Conservation (phyloP, 2,329 filamentous ascomycete species). For the Phaeosphaeriaceae sp. region DNA sequence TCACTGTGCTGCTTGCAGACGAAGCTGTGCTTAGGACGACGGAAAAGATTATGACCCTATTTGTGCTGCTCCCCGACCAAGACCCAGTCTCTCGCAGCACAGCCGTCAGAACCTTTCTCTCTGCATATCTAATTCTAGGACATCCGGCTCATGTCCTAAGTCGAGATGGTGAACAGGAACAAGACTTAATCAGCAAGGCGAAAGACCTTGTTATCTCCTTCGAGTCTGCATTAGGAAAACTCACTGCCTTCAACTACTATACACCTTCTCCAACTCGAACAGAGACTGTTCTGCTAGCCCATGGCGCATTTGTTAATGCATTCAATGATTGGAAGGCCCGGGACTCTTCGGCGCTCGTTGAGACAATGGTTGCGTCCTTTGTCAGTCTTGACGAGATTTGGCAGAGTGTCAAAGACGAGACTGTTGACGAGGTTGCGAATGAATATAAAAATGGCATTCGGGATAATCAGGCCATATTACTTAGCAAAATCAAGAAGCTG, state of each 20-base stretch:
- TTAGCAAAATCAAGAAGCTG: constrained; percentile 79
- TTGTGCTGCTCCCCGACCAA: constrained; percentile 64
- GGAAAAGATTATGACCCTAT: constrained; percentile 70
- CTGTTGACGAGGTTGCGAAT: constrained; percentile 72
- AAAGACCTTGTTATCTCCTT: constrained; percentile 79
- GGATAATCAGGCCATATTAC: constrained; percentile 79
- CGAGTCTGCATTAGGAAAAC: constrained; percentile 71
- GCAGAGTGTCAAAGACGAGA: constrained; percentile 81
- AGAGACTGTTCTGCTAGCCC: constrained; percentile 69
- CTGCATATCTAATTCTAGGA: constrained; percentile 78
- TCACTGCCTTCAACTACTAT: constrained; percentile 71
- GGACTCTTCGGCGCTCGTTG: constrained; percentile 77
- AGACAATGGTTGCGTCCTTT: constrained; percentile 86
- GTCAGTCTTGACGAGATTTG: constrained; percentile 84
- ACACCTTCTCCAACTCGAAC: constrained; percentile 68
- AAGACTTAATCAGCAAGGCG: constrained; percentile 78
- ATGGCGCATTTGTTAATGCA: constrained; percentile 76
- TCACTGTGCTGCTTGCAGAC: constrained; percentile 71
- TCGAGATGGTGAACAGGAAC: constrained; percentile 72
- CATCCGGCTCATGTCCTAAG: constrained; percentile 80
- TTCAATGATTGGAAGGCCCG: constrained; percentile 86
- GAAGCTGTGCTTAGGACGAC: constrained; percentile 70
- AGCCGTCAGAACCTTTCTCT: constrained; percentile 76
- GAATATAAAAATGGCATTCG: constrained; percentile 82
- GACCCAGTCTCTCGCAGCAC: constrained; percentile 70